Evolutionary conservation across 805 yeast genomes (phyloP).

Genomic region (Aciculoconidium aculeatum): DNA sequence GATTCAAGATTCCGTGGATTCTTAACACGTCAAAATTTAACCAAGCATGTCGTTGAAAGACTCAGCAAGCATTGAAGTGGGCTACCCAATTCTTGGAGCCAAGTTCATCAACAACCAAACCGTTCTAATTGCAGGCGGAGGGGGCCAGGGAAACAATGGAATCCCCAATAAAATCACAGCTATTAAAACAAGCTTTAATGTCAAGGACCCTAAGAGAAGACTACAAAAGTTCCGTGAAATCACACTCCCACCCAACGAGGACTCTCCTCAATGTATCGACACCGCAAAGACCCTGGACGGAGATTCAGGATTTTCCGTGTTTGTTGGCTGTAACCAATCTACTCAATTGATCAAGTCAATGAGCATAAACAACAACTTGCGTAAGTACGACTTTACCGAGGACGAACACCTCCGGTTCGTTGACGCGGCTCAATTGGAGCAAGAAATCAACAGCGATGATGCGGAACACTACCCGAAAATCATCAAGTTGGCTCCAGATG

Average conservation of each 20-base stretch:
- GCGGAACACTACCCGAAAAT: conserved; percentile 58
- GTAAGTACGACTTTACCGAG: conserved; percentile 53
- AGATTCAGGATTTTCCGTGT: conserved; percentile 41
- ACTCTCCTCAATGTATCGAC: conserved; percentile 84
- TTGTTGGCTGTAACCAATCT: conserved; percentile 75
- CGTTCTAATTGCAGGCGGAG: conserved; percentile 83
- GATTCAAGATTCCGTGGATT: too few species aligned
- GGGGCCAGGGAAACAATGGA: conserved; percentile 91
- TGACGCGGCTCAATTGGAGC: conserved; percentile 55
- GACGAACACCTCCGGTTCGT: conserved; percentile 58
- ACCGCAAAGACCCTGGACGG: conserved; percentile 21
- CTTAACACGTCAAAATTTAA: conserved; percentile 4
- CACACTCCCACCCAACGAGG: conserved; percentile 58
- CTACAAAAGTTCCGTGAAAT: conserved; percentile 62
- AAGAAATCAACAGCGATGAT: conserved; percentile 27
- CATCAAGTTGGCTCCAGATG: conserved; percentile 50
- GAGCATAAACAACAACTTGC: conserved; percentile 63
- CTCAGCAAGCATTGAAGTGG: conserved; percentile 37
- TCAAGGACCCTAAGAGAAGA: conserved; percentile 31
- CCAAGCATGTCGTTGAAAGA: conserved; percentile 26
- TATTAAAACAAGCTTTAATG: conserved; percentile 49
- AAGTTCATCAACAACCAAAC: conserved; percentile 57
- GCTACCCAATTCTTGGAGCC: conserved; percentile 80
- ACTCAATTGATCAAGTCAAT: conserved; percentile 47
- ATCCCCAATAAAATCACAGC: conserved; percentile 79